Evolutionary conservation across 2,329 filamentous ascomycete species (phyloP).

Genomic region (Dactylonectria macrodidyma): DNA sequence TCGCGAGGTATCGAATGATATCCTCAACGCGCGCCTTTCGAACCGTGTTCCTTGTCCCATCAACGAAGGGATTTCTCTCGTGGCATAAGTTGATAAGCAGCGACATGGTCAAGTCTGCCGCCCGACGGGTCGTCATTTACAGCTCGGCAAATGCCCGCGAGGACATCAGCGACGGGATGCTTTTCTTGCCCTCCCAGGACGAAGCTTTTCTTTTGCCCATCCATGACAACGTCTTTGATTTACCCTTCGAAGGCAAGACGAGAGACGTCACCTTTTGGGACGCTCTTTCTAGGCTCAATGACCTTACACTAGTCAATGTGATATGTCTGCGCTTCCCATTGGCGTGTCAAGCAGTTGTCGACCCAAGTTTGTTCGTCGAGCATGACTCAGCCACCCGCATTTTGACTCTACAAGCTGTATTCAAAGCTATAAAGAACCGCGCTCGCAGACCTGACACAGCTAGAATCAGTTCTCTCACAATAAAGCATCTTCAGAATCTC

Average conservation of each 20-base stretch:
- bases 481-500: constrained; percentile 41
- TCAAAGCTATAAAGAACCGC: not conserved
- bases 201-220: no score
- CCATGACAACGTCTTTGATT: no score
- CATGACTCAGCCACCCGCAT: not conserved
- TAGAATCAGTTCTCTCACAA: constrained; percentile 32
- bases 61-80: rapidly evolving
- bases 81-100: constrained; percentile 13
- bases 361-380: no score
- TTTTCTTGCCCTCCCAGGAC: no score
- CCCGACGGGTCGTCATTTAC: constrained; percentile 27
- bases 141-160: not conserved
- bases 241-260: not conserved
- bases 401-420: constrained; percentile 4
- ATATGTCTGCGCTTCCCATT: constrained; percentile 11
- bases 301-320: not conserved
- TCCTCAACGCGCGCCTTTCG: constrained; percentile 11
- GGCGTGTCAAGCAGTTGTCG: not conserved
- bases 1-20: not conserved
- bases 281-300: not conserved
- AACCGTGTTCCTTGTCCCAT: not conserved
- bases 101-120: not conserved
- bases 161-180: no score
- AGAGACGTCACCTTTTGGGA: not conserved
- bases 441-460: no score